A percentile compares a stretch with the other conserved stretches of the same genome.
These are phyloP conservation scores for Vanrija humicola DNA, from an alignment of 1,284 basidiomycete genomes.

Conservation along the genomic window DNA sequence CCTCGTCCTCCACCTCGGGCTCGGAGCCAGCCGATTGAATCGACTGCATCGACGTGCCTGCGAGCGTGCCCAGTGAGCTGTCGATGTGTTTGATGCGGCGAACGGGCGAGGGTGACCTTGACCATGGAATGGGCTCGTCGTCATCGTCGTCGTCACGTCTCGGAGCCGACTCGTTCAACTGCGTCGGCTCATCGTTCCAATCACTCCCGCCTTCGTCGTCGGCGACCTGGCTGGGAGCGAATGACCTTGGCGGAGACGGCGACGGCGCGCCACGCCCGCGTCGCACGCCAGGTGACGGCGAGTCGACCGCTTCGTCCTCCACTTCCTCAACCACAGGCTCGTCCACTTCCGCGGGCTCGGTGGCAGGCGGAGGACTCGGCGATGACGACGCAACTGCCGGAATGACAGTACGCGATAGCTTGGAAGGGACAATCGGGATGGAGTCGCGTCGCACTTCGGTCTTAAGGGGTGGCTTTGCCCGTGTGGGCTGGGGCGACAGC, in stretches of 20 bases:
- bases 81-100: slow-evolving; percentile 3
- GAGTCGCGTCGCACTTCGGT: no score
- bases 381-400: no score
- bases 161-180: neutral
- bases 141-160: slow-evolving; percentile 24
- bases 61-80: neutral
- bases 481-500: no score
- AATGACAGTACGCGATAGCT: no score
- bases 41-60: neutral
- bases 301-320: no score
- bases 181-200: slow-evolving; percentile 7
- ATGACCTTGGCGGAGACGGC: neutral
- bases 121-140: slow-evolving; percentile 42
- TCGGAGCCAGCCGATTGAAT: neutral
- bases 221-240: slow-evolving; percentile 7
- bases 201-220: slow-evolving; percentile 3
- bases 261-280: neutral
- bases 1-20: slow-evolving; percentile 40
- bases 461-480: no score
- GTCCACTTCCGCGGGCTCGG: no score
- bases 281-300: no score
- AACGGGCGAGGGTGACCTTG: slow-evolving; percentile 40
- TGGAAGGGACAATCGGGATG: no score
- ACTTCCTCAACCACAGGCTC: no score
- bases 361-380: no score